Base-by-base conservation (phyloP, 371 early-diverging fungal genomes). In the Funneliformis caledonium region DNA sequence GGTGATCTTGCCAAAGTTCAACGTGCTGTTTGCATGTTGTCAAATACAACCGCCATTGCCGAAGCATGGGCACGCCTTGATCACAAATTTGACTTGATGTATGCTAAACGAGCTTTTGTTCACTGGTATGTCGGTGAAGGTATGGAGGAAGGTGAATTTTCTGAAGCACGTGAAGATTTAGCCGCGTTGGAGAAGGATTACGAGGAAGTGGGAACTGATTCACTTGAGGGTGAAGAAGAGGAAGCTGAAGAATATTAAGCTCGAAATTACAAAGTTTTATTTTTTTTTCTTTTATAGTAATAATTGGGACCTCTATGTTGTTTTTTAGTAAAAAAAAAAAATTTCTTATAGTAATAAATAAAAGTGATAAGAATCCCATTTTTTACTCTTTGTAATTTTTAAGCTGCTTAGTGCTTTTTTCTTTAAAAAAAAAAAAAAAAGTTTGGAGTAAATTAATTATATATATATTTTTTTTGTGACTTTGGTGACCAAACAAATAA, bases 121-220 rank as follows among this genome's bases (percentile, higher is more conserved):
- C 99, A 98, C 91, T 98, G 99, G 99, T 98, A 97, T 89, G 98
- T 97, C 80, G 97, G 98, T 85, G 99, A 98, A 89, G 99, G 99
- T 90, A 95, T 95, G 95, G 95, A 96, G 83, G 96, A 96, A 88
- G 99, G 99, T 87, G 99, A 99, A 90, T 99, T 99, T 94, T 96
- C 96, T 81, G 99, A 99, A 92, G 99, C 99, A 82, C 96, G 99
- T 89, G 99, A 99, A 90, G 97, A 99, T 88, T 93, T 99, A 90
- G 99, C 98, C 83, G 97, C 98, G 79, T 95, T 99, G 77, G 99
- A 99, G 91, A 96, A 97, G 92, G 99, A 99, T 89, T 99, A 99
- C 91, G 96, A 97, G 87, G 97, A 97, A 89, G 97, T 98, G 80
- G 97, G 96, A 26, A 67, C 67, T 16, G 83, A 83, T 65, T 79